Conservation (phyloP, 257 asterid genomes). For the Scutellaria minor region DNA sequence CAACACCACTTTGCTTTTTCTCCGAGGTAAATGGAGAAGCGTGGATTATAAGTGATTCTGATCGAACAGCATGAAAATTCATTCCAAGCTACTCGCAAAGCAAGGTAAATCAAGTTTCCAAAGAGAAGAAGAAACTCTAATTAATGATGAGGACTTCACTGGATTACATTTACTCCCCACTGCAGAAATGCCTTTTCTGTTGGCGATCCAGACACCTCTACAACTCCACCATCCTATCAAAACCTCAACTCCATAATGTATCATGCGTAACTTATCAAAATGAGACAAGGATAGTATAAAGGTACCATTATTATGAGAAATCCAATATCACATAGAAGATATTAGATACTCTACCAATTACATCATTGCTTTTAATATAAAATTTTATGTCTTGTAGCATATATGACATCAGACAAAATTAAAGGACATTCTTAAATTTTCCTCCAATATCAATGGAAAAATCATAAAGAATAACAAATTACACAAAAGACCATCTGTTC, state of each 20-base stretch:
- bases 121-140: constrained; percentile 1
- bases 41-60: constrained; percentile 68
- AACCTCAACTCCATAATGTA: constrained; percentile 37
- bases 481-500: neutral
- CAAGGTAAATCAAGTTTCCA: constrained; percentile 19
- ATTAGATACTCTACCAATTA: neutral
- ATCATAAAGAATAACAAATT: neutral
- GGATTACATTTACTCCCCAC: constrained; percentile 77
- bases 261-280: neutral
- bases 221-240: constrained; percentile 66
- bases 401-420: constrained; percentile 5
- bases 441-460: neutral
- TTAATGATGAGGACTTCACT: constrained; percentile 26
- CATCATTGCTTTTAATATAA: neutral
- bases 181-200: constrained; percentile 96
- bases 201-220: constrained; percentile 91
- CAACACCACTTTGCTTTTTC: constrained; percentile 96
- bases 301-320: constrained; percentile 12
- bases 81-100: constrained; percentile 73
- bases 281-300: neutral
- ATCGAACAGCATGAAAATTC: constrained; percentile 64
- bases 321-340: constrained; percentile 11
- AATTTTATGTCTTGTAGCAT: too few relatives aligned
- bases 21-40: constrained; percentile 97
- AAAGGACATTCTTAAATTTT: neutral